These are phyloP conservation scores for Mrakia hoshinonis DNA, from an alignment of 768 basidiomycete genomes.

Conservation along the genomic window DNA sequence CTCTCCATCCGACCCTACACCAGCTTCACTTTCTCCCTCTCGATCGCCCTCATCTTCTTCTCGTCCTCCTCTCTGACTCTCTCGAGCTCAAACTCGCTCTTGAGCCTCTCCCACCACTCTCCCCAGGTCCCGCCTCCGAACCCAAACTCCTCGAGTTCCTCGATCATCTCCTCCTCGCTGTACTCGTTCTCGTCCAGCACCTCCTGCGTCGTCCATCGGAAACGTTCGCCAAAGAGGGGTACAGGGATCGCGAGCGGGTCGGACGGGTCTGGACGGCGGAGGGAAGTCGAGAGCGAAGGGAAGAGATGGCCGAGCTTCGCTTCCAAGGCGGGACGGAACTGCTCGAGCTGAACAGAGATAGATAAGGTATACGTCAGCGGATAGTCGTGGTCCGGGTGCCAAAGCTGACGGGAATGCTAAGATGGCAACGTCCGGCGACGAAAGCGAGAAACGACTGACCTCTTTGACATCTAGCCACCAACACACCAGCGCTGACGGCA, in stretches of 20 bases:
- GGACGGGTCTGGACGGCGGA: neutral
- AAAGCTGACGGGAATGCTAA: neutral
- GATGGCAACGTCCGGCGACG: neutral
- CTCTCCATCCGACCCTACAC: too few relatives aligned
- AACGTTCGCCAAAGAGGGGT: neutral
- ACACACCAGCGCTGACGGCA: neutral
- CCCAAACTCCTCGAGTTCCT: neutral
- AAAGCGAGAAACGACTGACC: slow-evolving; percentile 1
- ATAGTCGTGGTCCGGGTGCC: neutral
- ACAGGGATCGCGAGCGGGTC: neutral
- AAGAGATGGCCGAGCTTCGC: slow-evolving; percentile 6
- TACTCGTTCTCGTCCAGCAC: neutral
- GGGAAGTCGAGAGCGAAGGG: slow-evolving; percentile 9
- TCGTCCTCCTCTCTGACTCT: neutral
- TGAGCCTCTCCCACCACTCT: neutral
- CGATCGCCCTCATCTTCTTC: neutral
- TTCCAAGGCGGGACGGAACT: slow-evolving; percentile 19
- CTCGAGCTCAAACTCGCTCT: neutral
- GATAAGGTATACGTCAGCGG: too few relatives aligned
- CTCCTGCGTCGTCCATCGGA: neutral
- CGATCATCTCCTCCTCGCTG: neutral
- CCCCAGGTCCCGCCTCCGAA: neutral
- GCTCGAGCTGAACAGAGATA: neutral
- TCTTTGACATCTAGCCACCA: slow-evolving; percentile 26
- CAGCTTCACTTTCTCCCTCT: too few relatives aligned